phyloP scores from a whole-genome alignment of 495 filamentous ascomycete species.

The Xylaria bambusicola region DNA sequence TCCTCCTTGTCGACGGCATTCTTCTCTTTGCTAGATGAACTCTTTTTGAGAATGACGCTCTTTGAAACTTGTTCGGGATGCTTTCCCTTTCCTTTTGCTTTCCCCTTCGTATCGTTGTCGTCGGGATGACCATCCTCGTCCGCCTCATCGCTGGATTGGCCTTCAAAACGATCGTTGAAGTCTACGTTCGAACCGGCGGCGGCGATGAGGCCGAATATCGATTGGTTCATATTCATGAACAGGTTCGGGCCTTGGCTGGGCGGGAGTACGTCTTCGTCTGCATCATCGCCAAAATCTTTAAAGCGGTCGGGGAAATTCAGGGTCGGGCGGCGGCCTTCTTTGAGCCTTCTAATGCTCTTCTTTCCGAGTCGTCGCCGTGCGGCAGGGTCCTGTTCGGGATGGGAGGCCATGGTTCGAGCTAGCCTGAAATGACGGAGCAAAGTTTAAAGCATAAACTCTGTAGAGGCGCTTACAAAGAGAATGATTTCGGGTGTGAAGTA shows the following conservation, averaged over 20 bases:
- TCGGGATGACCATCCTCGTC: slow-evolving; percentile 63
- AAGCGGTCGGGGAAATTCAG: slow-evolving; percentile 79
- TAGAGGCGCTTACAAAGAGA: background rate
- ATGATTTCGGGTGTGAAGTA: background rate
- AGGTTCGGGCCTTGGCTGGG: slow-evolving; percentile 52
- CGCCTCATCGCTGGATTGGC: slow-evolving; percentile 77
- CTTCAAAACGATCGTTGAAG: slow-evolving; percentile 79
- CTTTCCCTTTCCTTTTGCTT: slow-evolving; percentile 17
- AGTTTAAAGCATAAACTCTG: background rate
- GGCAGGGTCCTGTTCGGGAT: slow-evolving; percentile 20
- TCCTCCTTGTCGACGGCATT: slow-evolving; percentile 38
- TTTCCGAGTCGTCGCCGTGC: slow-evolving; percentile 40
- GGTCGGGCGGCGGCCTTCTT: slow-evolving; percentile 58
- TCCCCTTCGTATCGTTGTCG: slow-evolving; percentile 36
- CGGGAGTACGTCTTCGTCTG: slow-evolving; percentile 70
- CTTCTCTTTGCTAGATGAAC: slow-evolving; percentile 26
- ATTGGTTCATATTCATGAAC: slow-evolving; percentile 84
- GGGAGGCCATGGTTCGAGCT: slow-evolving; percentile 23
- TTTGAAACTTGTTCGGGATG: slow-evolving; percentile 36
- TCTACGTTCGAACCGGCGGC: slow-evolving; percentile 82
- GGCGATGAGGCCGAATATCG: slow-evolving; percentile 89
- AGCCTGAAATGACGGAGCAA: background rate
- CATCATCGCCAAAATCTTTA: slow-evolving; percentile 66
- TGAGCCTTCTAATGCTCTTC: slow-evolving; percentile 62
- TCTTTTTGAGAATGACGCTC: slow-evolving; percentile 38